Conservation (phyloP, 495 filamentous ascomycete species). For the Neurospora sp. region DNA sequence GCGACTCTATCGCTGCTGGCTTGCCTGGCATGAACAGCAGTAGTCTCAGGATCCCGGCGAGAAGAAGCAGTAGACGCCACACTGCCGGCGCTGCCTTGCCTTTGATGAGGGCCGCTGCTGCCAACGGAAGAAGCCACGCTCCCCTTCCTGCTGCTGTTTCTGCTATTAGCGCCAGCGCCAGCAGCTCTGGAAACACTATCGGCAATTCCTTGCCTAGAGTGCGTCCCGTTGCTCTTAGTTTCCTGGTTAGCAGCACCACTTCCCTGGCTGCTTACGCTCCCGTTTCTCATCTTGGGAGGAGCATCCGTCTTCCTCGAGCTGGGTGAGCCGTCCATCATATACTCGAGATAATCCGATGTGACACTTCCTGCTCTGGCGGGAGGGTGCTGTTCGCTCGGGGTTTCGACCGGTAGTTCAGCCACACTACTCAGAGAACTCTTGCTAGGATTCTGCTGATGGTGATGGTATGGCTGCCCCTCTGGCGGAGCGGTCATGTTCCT, state of each 20-base stretch:
- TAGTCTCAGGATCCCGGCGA: neutral
- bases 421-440: constrained; percentile 21
- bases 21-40: neutral
- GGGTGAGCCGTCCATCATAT: neutral
- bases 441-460: constrained; percentile 17
- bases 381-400: neutral
- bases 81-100: neutral
- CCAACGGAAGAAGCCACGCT: neutral
- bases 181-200: neutral
- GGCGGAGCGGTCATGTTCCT: constrained; percentile 44
- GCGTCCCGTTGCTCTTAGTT: neutral
- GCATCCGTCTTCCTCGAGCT: neutral
- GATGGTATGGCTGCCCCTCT: constrained; percentile 12
- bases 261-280: neutral
- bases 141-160: neutral
- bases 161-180: neutral
- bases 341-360: neutral
- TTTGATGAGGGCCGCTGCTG: neutral
- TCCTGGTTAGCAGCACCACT: neutral
- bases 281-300: neutral
- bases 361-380: neutral
- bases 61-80: neutral
- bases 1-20: neutral
- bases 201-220: neutral
- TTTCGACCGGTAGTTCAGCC: neutral